phyloP scores from a whole-genome alignment of 2,329 filamentous ascomycete species.

The Exophiala alcalophila region DNA sequence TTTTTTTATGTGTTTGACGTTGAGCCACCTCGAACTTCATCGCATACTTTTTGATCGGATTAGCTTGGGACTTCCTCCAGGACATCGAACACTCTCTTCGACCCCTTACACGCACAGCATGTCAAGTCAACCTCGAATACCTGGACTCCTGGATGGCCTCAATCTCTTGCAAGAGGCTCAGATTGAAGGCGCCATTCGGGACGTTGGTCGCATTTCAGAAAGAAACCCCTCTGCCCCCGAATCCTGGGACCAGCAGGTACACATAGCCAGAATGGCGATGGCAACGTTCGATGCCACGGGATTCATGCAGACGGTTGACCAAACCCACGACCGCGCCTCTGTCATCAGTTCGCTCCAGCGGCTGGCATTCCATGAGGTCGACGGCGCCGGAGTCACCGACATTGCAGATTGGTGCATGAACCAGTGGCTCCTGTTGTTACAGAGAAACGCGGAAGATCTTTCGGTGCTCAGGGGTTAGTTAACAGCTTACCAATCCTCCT shows the following conservation, averaged over 20 bases:
- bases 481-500: conserved; percentile 8
- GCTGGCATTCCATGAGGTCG: conserved; percentile 50
- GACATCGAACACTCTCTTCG: too few relatives aligned
- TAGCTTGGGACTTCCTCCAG: too few relatives aligned
- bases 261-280: conserved; percentile 17
- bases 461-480: conserved; percentile 43
- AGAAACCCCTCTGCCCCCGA: conserved; percentile 1
- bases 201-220: conserved; percentile 20
- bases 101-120: too few relatives aligned
- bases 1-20: too few relatives aligned
- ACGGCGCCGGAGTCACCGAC: conserved; percentile 46
- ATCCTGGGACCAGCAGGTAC: conserved; percentile 16
- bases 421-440: conserved; percentile 47
- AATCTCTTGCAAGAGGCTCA: conserved; percentile 5
- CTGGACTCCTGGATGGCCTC: conserved; percentile 2
- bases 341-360: conserved; percentile 40
- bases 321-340: conserved; percentile 13
- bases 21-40: too few relatives aligned
- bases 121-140: conserved; percentile 8
- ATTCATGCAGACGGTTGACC: conserved; percentile 13
- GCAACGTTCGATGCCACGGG: conserved; percentile 15
- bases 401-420: conserved; percentile 51
- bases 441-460: conserved; percentile 45
- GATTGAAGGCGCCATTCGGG: conserved; percentile 14
- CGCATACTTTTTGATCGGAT: too few relatives aligned